Evolutionary conservation across 345 rosid genomes (phyloP).

Genomic region (Hypericum androsaemum): DNA sequence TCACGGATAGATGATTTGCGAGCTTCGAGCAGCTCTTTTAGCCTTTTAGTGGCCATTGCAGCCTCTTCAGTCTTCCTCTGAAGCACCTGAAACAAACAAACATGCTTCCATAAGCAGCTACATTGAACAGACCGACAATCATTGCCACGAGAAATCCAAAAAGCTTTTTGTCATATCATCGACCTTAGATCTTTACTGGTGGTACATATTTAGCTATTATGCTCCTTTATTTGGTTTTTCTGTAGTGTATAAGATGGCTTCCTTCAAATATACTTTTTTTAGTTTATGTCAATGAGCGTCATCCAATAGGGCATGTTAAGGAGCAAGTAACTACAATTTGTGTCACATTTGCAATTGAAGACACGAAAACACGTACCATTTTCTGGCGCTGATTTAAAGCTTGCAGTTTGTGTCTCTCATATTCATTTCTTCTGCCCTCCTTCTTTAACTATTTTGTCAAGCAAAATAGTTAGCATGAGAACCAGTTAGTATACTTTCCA

Average conservation of each 20-base stretch:
- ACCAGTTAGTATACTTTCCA: background rate
- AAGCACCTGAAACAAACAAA: conserved; percentile 59
- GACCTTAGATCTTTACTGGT: too few relatives aligned
- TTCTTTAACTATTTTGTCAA: conserved; percentile 59
- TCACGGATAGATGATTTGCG: conserved; percentile 90
- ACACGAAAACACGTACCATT: conserved; percentile 45
- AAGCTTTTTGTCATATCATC: background rate
- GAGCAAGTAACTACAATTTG: too few relatives aligned
- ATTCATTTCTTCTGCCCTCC: conserved; percentile 95
- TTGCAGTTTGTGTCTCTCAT: conserved; percentile 96
- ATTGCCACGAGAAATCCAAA: background rate
- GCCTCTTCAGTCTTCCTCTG: conserved; percentile 99
- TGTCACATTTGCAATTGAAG: too few relatives aligned
- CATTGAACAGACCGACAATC: conserved; percentile 4
- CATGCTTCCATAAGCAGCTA: conserved; percentile 9
- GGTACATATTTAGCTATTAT: too few relatives aligned
- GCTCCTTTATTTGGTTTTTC: too few relatives aligned
- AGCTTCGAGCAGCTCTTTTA: conserved; percentile 95
- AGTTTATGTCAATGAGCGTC: too few relatives aligned
- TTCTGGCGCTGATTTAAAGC: conserved; percentile 95
- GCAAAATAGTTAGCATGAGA: background rate
- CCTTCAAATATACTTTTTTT: too few relatives aligned
- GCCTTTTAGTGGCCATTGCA: conserved; percentile 93
- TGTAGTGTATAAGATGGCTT: too few relatives aligned
- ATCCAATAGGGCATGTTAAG: too few relatives aligned